These are phyloP conservation scores for Trichophyton schoenleinii DNA, from an alignment of 2,329 filamentous ascomycete genomes.

Conservation along the genomic window DNA sequence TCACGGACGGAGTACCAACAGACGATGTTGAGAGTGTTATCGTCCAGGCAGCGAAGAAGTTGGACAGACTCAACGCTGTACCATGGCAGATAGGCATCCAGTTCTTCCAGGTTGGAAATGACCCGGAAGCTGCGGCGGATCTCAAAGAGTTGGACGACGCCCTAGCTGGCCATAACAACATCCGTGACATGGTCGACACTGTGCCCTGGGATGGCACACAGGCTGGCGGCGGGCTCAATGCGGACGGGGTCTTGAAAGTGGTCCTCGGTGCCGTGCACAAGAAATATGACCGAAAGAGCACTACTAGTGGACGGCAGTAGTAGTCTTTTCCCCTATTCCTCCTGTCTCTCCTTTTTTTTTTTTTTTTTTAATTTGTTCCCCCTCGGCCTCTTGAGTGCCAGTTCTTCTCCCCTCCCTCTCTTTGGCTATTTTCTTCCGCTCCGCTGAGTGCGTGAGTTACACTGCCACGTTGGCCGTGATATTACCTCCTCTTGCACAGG, in stretches of 20 bases:
- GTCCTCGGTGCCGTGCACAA: constrained; percentile 67
- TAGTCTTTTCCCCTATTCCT: not conserved
- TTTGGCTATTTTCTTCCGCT: not conserved
- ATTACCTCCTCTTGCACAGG: not conserved
- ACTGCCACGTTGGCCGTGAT: not conserved
- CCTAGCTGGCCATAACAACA: constrained; percentile 43
- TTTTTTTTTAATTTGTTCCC: not conserved
- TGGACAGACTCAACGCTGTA: constrained; percentile 52
- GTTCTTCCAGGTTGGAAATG: constrained; percentile 86
- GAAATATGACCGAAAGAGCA: constrained; percentile 39
- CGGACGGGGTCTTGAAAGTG: constrained; percentile 63
- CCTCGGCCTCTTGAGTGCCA: no score
- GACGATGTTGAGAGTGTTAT: constrained; percentile 68
- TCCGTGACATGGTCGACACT: constrained; percentile 87
- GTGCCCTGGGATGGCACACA: constrained; percentile 53
- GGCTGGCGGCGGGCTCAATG: constrained; percentile 45
- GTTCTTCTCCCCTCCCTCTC: not conserved
- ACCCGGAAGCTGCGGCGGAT: constrained; percentile 50
- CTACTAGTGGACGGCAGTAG: not conserved
- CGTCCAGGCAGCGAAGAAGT: constrained; percentile 51
- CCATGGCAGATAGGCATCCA: constrained; percentile 81
- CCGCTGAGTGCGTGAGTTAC: not conserved
- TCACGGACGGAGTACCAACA: constrained; percentile 73
- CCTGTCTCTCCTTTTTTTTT: constrained; percentile 7
- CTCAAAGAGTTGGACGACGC: constrained; percentile 66